Percentiles rank a stretch among this genome's conserved stretches.
phyloP scores from a whole-genome alignment of 164 flowering plant genomes.

The Pachysandra terminalis region DNA sequence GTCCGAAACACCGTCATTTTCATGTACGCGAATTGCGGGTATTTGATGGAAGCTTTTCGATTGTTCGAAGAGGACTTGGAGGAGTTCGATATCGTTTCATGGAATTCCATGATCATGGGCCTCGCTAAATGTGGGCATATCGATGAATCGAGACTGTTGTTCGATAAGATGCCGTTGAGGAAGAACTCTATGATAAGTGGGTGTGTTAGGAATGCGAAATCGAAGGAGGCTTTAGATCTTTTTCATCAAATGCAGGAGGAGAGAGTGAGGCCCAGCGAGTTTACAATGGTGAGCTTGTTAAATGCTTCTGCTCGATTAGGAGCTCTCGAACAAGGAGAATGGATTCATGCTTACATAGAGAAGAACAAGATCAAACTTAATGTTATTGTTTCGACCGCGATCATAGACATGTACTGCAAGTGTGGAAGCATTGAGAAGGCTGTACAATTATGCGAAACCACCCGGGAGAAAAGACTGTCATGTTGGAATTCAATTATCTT shows the following conservation, averaged over 20 bases:
- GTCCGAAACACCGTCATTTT: conserved; percentile 54
- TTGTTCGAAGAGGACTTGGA: conserved; percentile 45
- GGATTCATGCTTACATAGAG: conserved; percentile 61
- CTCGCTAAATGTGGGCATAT: conserved; percentile 53
- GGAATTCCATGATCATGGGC: conserved; percentile 77
- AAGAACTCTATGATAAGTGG: conserved; percentile 84
- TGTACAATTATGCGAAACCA: conserved; percentile 31
- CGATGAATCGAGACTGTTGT: conserved; percentile 48
- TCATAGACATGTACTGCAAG: conserved; percentile 80
- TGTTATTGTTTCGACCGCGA: conserved; percentile 46
- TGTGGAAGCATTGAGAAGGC: conserved; percentile 61
- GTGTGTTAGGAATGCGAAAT: conserved; percentile 65
- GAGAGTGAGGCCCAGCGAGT: conserved; percentile 45
- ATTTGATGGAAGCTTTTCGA: conserved; percentile 38
- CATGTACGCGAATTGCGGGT: conserved; percentile 65
- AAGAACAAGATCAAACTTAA: conserved; percentile 44
- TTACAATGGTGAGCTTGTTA: conserved; percentile 69
- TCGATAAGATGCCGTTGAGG: conserved; percentile 47
- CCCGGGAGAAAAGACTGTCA: conserved; percentile 42
- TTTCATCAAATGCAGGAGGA: conserved; percentile 52
- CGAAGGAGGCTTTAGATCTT: conserved; percentile 52
- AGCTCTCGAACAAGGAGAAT: conserved; percentile 64
- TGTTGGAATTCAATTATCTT: conserved; percentile 76
- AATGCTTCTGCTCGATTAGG: conserved; percentile 62
- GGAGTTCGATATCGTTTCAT: conserved; percentile 59